Percentiles rank a stretch among this genome's conserved stretches.
phyloP scores from a whole-genome alignment of 305 asterid species.

The Salvia sclarea region DNA sequence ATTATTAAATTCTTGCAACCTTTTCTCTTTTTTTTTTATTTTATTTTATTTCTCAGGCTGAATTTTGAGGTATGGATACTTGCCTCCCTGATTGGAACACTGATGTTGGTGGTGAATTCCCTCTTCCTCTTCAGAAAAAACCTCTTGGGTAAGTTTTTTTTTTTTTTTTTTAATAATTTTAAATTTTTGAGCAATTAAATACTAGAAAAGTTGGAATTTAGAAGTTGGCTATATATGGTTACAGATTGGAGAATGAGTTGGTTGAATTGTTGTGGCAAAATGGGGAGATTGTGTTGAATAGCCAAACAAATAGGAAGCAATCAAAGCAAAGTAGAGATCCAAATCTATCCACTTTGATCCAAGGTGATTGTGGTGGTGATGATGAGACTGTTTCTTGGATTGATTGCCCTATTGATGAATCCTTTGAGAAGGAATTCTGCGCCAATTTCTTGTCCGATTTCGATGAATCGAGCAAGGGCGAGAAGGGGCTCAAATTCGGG shows the following conservation, averaged over 20 bases:
- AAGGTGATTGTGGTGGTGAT: conserved; percentile 38
- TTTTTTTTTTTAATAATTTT: neutral
- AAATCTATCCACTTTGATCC: conserved; percentile 44
- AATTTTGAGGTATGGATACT: conserved; percentile 52
- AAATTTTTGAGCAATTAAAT: too few relatives aligned
- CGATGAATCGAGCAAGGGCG: conserved; percentile 33
- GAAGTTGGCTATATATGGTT: neutral
- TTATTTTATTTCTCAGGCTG: too few relatives aligned
- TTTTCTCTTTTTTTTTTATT: too few relatives aligned
- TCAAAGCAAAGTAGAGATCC: conserved; percentile 34
- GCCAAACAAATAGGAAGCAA: conserved; percentile 51
- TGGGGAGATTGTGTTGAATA: conserved; percentile 65
- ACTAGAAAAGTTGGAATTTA: neutral
- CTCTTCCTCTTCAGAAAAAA: conserved; percentile 47
- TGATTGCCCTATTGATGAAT: conserved; percentile 55
- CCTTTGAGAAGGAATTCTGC: conserved; percentile 65
- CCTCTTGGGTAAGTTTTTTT: conserved; percentile 46
- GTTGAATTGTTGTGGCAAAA: conserved; percentile 79
- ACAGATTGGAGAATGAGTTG: conserved; percentile 53
- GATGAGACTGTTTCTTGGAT: conserved; percentile 62
- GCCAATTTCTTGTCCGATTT: conserved; percentile 53
- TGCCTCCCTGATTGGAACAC: conserved; percentile 62
- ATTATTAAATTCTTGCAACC: neutral
- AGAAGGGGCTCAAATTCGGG: conserved; percentile 29
- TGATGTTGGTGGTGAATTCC: conserved; percentile 45